Percentiles rank a stretch among this genome's conserved stretches.
These are phyloP conservation scores for Aspergillus ellipticus DNA, from an alignment of 495 filamentous ascomycete genomes.

Conservation along the genomic window DNA sequence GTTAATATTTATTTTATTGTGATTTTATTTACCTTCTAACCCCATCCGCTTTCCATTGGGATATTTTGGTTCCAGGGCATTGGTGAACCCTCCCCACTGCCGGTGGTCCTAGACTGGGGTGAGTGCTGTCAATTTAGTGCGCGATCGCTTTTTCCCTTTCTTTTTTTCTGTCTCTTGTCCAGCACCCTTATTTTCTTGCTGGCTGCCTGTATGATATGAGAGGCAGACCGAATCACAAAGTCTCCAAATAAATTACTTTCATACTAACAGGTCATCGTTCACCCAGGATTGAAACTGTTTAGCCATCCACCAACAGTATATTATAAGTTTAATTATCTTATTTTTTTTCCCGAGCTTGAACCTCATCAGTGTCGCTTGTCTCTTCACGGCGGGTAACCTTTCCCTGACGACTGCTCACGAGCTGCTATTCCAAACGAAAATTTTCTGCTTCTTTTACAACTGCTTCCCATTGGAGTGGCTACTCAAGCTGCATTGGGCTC, in stretches of 20 bases:
- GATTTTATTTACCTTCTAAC: slow-evolving; percentile 1
- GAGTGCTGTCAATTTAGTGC: slow-evolving; percentile 6
- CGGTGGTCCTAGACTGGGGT: slow-evolving; percentile 16
- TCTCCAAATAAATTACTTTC: not conserved
- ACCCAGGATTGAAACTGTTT: not conserved
- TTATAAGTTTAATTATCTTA: slow-evolving; percentile 11
- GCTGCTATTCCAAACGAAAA: not conserved
- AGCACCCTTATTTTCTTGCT: not conserved
- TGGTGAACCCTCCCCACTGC: slow-evolving; percentile 10
- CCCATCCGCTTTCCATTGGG: slow-evolving; percentile 7
- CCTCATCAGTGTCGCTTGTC: not conserved
- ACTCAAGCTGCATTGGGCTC: not conserved
- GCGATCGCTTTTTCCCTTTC: not conserved
- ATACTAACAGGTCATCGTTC: not conserved
- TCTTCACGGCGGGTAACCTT: not conserved
- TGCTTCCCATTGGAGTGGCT: not conserved
- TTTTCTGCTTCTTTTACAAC: not conserved
- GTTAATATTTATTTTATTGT: slow-evolving; percentile 10
- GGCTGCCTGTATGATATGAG: not conserved
- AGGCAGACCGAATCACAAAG: not conserved
- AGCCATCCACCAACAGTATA: slow-evolving; percentile 3
- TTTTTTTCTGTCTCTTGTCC: not conserved
- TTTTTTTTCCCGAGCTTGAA: not conserved
- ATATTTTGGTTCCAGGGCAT: slow-evolving; percentile 5
- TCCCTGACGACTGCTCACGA: not conserved